Base-by-base conservation (phyloP, 2,329 filamentous ascomycete species). In the Fusarium austroafricanum region DNA sequence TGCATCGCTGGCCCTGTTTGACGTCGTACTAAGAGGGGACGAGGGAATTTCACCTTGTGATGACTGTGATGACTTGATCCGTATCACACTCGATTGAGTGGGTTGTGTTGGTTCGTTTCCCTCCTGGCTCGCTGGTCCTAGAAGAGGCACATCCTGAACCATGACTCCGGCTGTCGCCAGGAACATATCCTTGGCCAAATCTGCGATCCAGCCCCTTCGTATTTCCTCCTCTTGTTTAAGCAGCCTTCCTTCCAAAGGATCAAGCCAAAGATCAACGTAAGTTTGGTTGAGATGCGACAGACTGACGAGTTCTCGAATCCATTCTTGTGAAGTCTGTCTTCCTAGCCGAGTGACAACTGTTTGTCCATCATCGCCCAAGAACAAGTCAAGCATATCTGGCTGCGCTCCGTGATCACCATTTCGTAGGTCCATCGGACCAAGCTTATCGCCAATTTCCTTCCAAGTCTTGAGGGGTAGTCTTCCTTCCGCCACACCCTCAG, bases 141-240 rank as follows among this genome's bases (percentile, higher is more conserved):
- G 67, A 15, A 80, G 58, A 12, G 72, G 72, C 11, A 70, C 65
- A 28, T 78, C 74, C 43, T 80, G 79, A 11, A 80, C 71, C 71
- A 78, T 67, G 23, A 79, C 73, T 17, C 77, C 79, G 35, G 76
- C 75, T 18, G 74, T 77, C 5, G 78, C 75, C 10, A 80, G 61
- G 53, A 79, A 79, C 21, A 75, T 63, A 15, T 79, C 77, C 33
- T 71, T 74, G 4, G 78, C 78, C 18, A 79, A 28, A 38, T 78
- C 77, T 9, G 71, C 60, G 10, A 79, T 59, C 76, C 77, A 79
- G 2, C 62, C 55, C 57, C 61, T 65, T 29, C 75, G 68, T 14
- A 60, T 31, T 14, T 61, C 61, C 29, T 76, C 72, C 20, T 74
- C 65, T 18, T 75, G 57, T 17, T 71, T 56, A 12, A 74, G 61